Evolutionary conservation across 176 grass and related monocot species (phyloP).

Genomic region (Carex pumila): DNA sequence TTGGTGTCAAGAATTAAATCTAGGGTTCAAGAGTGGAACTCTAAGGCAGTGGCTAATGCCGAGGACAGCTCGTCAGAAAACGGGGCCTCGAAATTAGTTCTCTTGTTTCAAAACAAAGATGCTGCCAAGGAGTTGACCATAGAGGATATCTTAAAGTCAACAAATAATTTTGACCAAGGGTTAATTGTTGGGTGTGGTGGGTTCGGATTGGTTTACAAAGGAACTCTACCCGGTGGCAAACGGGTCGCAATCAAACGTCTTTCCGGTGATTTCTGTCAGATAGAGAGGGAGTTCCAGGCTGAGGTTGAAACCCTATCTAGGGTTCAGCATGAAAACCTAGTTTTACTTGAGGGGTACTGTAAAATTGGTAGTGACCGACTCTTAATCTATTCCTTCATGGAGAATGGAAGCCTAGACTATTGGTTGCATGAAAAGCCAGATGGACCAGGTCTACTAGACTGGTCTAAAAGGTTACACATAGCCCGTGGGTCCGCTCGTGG

Average conservation of each 20-base stretch:
- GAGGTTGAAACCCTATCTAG: conserved; percentile 87
- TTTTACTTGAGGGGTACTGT: conserved; percentile 80
- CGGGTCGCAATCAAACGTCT: conserved; percentile 79
- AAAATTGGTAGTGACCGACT: conserved; percentile 73
- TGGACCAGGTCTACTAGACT: conserved; percentile 53
- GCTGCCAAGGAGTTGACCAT: conserved; percentile 59
- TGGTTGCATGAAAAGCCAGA: conserved; percentile 90
- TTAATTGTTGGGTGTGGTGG: conserved; percentile 86
- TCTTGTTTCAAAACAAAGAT: conserved; percentile 81
- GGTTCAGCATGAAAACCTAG: conserved; percentile 77
- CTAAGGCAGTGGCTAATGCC: conserved; percentile 69
- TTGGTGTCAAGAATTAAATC: conserved; percentile 39
- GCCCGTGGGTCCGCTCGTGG: conserved; percentile 76
- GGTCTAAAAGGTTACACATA: conserved; percentile 60
- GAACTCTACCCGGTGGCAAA: conserved; percentile 54
- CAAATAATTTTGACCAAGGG: conserved; percentile 82
- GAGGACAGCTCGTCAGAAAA: conserved; percentile 61
- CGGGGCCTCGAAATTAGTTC: conserved; percentile 47
- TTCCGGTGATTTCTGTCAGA: conserved; percentile 85
- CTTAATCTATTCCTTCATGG: conserved; percentile 95
- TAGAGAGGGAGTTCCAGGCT: conserved; percentile 86
- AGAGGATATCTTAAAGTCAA: conserved; percentile 74
- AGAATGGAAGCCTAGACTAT: conserved; percentile 94
- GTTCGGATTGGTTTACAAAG: conserved; percentile 89
- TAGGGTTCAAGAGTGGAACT: conserved; percentile 51